phyloP scores from a whole-genome alignment of 495 filamentous ascomycete genomes.

The Hypomontagnella monticulosa region DNA sequence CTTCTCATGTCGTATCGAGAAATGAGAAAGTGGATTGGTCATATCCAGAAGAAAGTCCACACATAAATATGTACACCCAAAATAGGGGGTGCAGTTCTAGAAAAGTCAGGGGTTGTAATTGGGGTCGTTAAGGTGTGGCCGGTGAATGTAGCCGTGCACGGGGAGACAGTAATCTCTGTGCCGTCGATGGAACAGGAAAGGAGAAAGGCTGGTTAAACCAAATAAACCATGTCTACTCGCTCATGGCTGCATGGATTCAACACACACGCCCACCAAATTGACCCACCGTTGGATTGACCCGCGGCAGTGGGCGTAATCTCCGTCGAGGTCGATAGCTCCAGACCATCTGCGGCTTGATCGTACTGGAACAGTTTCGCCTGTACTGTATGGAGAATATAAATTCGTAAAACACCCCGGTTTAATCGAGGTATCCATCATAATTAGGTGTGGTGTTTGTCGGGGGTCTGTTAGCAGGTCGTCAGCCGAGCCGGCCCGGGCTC shows the following conservation, averaged over 20 bases:
- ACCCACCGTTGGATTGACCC: conserved; percentile 49
- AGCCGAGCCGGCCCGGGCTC: conserved; percentile 33
- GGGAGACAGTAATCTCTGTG: conserved; percentile 31
- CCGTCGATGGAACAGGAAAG: conserved; percentile 18
- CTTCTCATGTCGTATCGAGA: conserved; percentile 47
- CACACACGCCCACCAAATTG: conserved; percentile 23
- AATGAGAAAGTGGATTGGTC: conserved; percentile 45
- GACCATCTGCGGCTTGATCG: conserved; percentile 49
- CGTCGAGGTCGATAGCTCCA: conserved; percentile 38
- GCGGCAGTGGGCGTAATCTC: conserved; percentile 49
- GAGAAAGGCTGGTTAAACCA: conserved; percentile 16
- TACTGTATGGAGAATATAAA: conserved; percentile 38
- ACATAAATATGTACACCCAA: conserved; percentile 42
- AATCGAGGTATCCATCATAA: conserved; percentile 19
- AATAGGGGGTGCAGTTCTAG: conserved; percentile 49
- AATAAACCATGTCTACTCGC: conserved; percentile 13
- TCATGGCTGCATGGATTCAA: conserved; percentile 42
- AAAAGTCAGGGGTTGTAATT: conserved; percentile 41
- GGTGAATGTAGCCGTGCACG: conserved; percentile 39
- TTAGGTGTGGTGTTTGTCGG: conserved; percentile 34
- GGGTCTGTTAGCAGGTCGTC: conserved; percentile 37
- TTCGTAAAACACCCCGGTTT: conserved; percentile 8
- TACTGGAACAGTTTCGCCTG: conserved; percentile 29
- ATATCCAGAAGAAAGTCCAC: conserved; percentile 26
- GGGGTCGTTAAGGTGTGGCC: conserved; percentile 47